Conservation (phyloP, 306 rosid species). For the Lithocarpus polystachyus region DNA sequence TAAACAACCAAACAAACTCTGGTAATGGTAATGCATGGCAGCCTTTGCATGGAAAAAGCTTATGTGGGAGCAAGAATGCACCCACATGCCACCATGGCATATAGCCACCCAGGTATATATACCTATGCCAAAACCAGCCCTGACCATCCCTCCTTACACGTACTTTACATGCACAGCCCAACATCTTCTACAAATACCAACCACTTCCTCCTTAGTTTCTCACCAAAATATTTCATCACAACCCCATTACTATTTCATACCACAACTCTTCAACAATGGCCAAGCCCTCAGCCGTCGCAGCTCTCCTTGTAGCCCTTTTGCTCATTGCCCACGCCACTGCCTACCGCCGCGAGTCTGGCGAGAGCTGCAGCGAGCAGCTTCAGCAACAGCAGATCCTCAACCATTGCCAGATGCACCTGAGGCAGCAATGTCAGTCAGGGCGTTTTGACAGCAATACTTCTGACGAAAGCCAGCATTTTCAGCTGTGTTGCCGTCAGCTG, state of each 20-base stretch:
- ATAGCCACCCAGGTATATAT: background rate
- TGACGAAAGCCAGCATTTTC: too few relatives aligned
- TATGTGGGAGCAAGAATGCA: slow-evolving; percentile 3
- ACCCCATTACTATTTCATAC: background rate
- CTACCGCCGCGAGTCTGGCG: background rate
- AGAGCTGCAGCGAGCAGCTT: background rate
- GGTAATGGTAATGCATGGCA: background rate
- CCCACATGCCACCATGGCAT: background rate
- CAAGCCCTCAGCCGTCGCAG: background rate
- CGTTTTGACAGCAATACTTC: too few relatives aligned
- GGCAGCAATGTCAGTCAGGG: background rate
- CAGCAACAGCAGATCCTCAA: background rate
- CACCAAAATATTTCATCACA: background rate
- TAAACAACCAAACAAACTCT: too few relatives aligned
- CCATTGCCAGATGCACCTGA: background rate
- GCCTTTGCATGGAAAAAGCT: background rate
- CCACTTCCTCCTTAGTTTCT: background rate
- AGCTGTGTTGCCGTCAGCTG: too few relatives aligned
- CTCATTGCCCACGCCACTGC: background rate
- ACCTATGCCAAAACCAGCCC: background rate
- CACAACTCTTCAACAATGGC: background rate
- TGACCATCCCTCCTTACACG: background rate
- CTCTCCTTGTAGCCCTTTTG: background rate
- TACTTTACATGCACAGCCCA: slow-evolving; percentile 12
- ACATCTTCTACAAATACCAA: background rate